Evolutionary conservation across 1,139 yeast genomes (phyloP).

Genomic region (Kazachstania sp.): DNA sequence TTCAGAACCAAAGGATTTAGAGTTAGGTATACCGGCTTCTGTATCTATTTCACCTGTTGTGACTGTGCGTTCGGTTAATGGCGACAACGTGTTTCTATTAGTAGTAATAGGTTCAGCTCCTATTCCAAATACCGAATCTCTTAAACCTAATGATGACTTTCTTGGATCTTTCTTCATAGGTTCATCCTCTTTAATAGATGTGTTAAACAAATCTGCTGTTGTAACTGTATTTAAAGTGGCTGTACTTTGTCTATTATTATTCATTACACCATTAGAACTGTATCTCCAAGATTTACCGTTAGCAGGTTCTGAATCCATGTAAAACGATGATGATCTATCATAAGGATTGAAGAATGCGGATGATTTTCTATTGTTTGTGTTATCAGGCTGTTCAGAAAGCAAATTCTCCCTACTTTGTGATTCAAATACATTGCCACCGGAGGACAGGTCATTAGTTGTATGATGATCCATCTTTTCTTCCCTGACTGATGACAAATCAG

Average conservation of each 20-base stretch:
- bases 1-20: conserved; percentile 8
- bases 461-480: conserved; percentile 18
- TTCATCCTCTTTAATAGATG: conserved; percentile 61
- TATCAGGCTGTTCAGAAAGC: conserved; percentile 9
- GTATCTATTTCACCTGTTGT: not conserved
- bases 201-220: conserved; percentile 74
- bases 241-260: conserved; percentile 45
- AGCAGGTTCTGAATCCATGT: conserved; percentile 30
- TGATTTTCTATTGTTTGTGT: conserved; percentile 7
- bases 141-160: conserved; percentile 33
- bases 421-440: conserved; percentile 10
- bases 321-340: conserved; percentile 25
- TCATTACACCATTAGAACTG: conserved; percentile 34
- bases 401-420: conserved; percentile 30
- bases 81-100: conserved; percentile 4
- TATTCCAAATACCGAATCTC: conserved; percentile 35
- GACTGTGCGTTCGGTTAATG: conserved; percentile 4
- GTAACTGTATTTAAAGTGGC: conserved; percentile 78
- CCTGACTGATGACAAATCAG: conserved; percentile 33
- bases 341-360: conserved; percentile 19
- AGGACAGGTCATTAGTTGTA: not conserved
- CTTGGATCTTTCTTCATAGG: conserved; percentile 36
- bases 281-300: conserved; percentile 67
- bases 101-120: not conserved
- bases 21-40: not conserved